Evolutionary conservation across 495 filamentous ascomycete genomes (phyloP), one percentile per base, ranked within the genome.

Genomic region (Penicillium crystallinum): DNA sequence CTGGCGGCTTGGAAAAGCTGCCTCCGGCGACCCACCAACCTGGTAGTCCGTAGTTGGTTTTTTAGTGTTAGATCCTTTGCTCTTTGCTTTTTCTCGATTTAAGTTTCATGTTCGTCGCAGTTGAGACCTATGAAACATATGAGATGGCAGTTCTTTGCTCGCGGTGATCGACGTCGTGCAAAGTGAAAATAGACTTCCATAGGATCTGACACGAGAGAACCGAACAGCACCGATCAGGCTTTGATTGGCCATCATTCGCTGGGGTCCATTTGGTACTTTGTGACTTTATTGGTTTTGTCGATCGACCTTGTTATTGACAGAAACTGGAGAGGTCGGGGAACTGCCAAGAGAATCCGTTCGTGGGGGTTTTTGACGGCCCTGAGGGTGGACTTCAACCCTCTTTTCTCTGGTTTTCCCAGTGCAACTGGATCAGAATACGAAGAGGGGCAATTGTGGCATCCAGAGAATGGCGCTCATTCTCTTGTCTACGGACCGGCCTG

Each of bases 141-240:
- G 23, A n/a, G 46, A 9, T 40, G 23, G 27, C 25, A 31, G 23
- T 27, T 21, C 21, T 33, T 31, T 10, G 39, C 29, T 38, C 22
- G 7, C 46, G 19, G 4, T 19, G 46, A 48, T 48, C 23, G 27
- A 38, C 22, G n/a, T n/a, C n/a, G n/a, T n/a, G n/a, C n/a, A n/a
- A 0, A 17, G 9, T 14, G 43, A 8, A 27, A 27, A 48, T 38
- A 38, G 25, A 38, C 33, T 48, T 40, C n/a, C 1, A 11, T 15
- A 7, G 15, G 17, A 29, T 39, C 23, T 21, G 31, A 30, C 23
- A 3, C 23, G 23, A 49, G 19, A 36, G 9, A 22, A 10, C 46
- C 30, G 38, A 44, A 33, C 31, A 53, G 29, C 48, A 47, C 54
- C 41, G 41, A 46, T 0, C 27, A n/a, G n/a, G 41, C 1, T 21